Conservation (phyloP, 129 eudicot genomes). For the Escallonia rubra region DNA sequence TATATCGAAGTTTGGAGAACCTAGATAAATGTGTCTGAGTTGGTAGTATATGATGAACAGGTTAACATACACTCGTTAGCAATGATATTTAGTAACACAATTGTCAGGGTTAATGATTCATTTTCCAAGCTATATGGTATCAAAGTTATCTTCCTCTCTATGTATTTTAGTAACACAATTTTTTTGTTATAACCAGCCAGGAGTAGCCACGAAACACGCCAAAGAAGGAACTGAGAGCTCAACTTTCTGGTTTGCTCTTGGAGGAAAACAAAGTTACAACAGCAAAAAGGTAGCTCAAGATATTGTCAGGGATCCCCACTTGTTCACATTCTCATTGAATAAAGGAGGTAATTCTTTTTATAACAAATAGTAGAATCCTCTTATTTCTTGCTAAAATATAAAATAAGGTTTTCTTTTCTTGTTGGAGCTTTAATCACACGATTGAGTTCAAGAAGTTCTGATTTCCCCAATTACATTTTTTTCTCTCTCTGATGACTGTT, state of each 20-base stretch:
- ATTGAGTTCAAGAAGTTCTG: not conserved
- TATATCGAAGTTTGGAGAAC: too few relatives aligned
- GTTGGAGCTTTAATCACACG: not conserved
- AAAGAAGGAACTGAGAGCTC: slow-evolving; percentile 99
- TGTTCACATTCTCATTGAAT: slow-evolving; percentile 58
- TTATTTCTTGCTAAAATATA: not conserved
- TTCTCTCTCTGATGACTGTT: slow-evolving; percentile 22
- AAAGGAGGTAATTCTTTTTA: slow-evolving; percentile 39
- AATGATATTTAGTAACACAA: too few relatives aligned
- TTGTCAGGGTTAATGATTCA: too few relatives aligned
- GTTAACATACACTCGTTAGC: too few relatives aligned
- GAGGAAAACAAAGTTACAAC: slow-evolving; percentile 88
- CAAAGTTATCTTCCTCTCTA: too few relatives aligned
- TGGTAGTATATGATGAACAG: too few relatives aligned
- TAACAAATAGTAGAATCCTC: not conserved
- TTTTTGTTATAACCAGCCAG: slow-evolving; percentile 47
- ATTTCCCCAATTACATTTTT: not conserved
- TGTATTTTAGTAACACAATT: too few relatives aligned
- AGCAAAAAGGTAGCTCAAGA: slow-evolving; percentile 73
- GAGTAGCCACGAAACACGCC: slow-evolving; percentile 62
- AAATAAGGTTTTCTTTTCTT: too few relatives aligned
- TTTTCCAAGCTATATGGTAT: too few relatives aligned
- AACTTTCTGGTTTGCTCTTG: slow-evolving; percentile 87
- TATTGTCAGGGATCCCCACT: slow-evolving; percentile 80
- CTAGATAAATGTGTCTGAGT: too few relatives aligned